Percentiles rank a stretch among this genome's conserved stretches.
Conservation (phyloP, 768 basidiomycete genomes). For the Xanthoconium purpureum region DNA sequence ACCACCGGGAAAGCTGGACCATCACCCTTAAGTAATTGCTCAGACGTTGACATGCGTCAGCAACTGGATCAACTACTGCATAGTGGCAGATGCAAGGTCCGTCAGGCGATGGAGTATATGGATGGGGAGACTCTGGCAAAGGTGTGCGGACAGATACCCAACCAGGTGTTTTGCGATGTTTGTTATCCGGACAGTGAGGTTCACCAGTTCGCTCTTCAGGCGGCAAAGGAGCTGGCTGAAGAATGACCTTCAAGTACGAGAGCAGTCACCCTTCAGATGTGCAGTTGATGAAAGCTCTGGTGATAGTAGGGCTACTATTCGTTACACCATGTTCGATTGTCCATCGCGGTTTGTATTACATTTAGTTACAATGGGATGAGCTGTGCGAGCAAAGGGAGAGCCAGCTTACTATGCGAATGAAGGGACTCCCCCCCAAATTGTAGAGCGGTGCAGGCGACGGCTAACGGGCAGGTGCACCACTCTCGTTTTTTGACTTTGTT, state of each 20-base stretch:
- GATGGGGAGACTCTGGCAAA: background rate
- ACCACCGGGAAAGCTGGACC: background rate
- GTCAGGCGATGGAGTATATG: background rate
- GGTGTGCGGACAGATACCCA: background rate
- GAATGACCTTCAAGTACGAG: background rate
- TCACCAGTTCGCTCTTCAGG: background rate
- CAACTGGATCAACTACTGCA: background rate
- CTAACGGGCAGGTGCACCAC: too few relatives aligned
- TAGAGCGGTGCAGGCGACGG: too few relatives aligned
- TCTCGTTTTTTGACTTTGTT: too few relatives aligned
- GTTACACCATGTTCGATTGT: too few relatives aligned
- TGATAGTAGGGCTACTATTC: too few relatives aligned
- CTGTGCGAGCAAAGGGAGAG: too few relatives aligned
- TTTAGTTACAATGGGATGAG: too few relatives aligned
- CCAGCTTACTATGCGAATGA: too few relatives aligned
- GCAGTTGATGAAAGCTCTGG: too few relatives aligned
- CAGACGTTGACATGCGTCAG: background rate
- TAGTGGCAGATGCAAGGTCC: background rate
- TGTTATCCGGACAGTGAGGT: background rate
- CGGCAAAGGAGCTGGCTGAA: background rate
- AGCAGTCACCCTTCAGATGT: too few relatives aligned
- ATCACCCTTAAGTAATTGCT: background rate
- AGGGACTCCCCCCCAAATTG: too few relatives aligned
- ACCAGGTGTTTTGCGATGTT: slow-evolving; percentile 1
- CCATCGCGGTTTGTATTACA: too few relatives aligned